Conservation (phyloP, 1,139 yeast species). For the Candida anutae region DNA sequence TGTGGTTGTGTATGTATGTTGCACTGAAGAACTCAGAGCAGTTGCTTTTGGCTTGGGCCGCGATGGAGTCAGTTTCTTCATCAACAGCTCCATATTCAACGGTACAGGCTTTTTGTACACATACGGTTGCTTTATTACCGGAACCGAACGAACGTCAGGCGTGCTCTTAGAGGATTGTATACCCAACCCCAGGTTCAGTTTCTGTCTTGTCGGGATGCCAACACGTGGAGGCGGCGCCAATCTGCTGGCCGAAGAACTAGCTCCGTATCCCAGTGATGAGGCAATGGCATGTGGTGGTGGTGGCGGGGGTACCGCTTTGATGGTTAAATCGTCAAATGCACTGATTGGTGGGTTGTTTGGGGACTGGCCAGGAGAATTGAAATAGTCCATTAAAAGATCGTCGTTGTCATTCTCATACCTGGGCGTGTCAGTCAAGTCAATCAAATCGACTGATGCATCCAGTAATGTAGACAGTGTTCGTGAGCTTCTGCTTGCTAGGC, state of each 20-base stretch:
- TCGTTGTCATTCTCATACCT: too few relatives aligned
- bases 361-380: slow-evolving; percentile 2
- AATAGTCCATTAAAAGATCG: slow-evolving; percentile 8
- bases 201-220: too few relatives aligned
- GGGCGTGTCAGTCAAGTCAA: slow-evolving; percentile 30
- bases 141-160: slow-evolving; percentile 8
- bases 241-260: background rate
- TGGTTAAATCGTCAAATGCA: slow-evolving; percentile 13
- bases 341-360: slow-evolving; percentile 2
- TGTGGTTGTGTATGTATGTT: slow-evolving; percentile 1
- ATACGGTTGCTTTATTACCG: slow-evolving; percentile 15
- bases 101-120: slow-evolving; percentile 37
- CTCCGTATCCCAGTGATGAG: background rate
- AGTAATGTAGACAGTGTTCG: background rate
- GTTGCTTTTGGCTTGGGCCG: slow-evolving; percentile 2
- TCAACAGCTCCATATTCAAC: slow-evolving; percentile 25
- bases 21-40: slow-evolving; percentile 1
- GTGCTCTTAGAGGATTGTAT: slow-evolving; percentile 8
- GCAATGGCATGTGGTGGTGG: slow-evolving; percentile 6
- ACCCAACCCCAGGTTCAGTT: slow-evolving; percentile 1
- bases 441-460: slow-evolving; percentile 18
- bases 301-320: slow-evolving; percentile 13
- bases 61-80: slow-evolving; percentile 15
- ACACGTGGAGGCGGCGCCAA: background rate
- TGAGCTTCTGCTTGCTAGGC: slow-evolving; percentile 6